Evolutionary conservation across 257 asterid genomes (phyloP), one percentile per base, ranked within the genome.

Genomic region (Rhazya stricta): DNA sequence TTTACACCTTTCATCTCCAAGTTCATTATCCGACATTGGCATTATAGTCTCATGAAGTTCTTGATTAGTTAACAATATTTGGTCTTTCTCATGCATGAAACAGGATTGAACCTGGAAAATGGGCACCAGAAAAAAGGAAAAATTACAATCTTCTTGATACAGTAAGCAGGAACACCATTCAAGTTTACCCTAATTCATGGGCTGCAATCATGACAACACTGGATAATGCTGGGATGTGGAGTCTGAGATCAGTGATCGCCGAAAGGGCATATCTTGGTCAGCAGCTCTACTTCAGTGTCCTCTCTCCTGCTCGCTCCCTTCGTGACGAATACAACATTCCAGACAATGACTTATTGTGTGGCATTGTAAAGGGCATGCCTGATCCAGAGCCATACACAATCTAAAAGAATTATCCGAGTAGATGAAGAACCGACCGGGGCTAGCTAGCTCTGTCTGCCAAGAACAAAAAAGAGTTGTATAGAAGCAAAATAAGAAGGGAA

Each of bases 171-270:
- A 75, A 88, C 82, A 90, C 94, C 3, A 75, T 90, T 30, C 96
- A 90, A 21, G 96, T 90, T 5, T 89, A 86, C 42, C 96, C 96
- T 0, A 79, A 83, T 5, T 81, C 89, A 67, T 90, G 96, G 96
- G 85, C 91, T 9, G 94, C 96, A 0, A 58, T 88, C 8, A 79
- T 90, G 94, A 69, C 82, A 1, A 85, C 96, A 3, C 8, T 87
- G 72, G 94, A 90, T 74, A 90, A 90, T 27, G 89, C 92, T 0
- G 94, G 96, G 9, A 84, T 89, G 85, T 90, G 96, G 94, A 89
- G 72, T 72, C 23, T 87, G 81, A 84, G 96, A 50, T 87, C 94
- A 0, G 10, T 73, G 32, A 10, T 36, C 15, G n/a, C 83, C 6
- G 96, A 90, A 81, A 86, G 87, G 63, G 82, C 79, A 27, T 88